Conservation (phyloP, 1,284 basidiomycete species). For the Athelia sp. region DNA sequence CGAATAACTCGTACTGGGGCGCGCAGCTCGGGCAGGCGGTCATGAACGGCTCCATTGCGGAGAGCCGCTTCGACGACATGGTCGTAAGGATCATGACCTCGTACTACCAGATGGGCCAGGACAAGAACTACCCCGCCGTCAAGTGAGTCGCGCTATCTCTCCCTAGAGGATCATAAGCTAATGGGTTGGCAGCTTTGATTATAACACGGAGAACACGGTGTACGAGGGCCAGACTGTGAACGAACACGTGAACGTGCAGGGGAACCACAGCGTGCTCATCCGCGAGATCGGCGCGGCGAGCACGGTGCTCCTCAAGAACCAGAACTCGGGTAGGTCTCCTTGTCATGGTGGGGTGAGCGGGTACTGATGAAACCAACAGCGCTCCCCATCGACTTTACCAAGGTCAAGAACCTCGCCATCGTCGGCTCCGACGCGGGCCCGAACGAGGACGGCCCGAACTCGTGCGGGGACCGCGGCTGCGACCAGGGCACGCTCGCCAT, state of each 20-base stretch:
- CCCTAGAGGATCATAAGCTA: constrained; percentile 8
- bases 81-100: constrained; percentile 29
- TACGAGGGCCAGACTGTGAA: constrained; percentile 18
- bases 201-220: neutral
- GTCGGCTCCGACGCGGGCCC: constrained; percentile 55
- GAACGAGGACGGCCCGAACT: constrained; percentile 50
- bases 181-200: neutral
- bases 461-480: constrained; percentile 41
- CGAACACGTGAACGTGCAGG: constrained; percentile 43
- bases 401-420: constrained; percentile 28
- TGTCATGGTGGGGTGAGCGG: neutral
- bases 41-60: constrained; percentile 36
- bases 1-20: constrained; percentile 20
- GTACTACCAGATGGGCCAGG: constrained; percentile 32
- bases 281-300: constrained; percentile 55
- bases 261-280: constrained; percentile 43
- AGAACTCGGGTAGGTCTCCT: constrained; percentile 17
- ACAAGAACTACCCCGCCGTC: constrained; percentile 24
- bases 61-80: constrained; percentile 13
- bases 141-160: constrained; percentile 11
- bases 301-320: constrained; percentile 63
- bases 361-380: constrained; percentile 10
- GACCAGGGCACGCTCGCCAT: constrained; percentile 54
- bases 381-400: constrained; percentile 43
- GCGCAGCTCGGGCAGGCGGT: constrained; percentile 31